Base-by-base conservation (phyloP, 208 protist genomes). In the Trypanosoma rangeli region DNA sequence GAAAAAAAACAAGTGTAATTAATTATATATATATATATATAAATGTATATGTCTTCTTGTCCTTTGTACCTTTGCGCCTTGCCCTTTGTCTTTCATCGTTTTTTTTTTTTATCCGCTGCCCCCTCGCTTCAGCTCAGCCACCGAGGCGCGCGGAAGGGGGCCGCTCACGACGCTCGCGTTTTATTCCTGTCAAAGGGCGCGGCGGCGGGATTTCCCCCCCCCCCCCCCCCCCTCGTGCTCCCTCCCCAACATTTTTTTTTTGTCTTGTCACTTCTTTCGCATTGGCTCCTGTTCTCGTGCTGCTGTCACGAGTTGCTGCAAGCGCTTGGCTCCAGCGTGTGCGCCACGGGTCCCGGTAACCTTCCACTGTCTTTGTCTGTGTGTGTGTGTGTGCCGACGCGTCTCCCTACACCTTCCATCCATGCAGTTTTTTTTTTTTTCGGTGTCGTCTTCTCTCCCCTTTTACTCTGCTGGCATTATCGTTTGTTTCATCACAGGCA, bases 221-320 rank as follows among this genome's bases (percentile, higher is more conserved):
- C 33, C 4, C 33, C 33, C 33, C 33, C 2, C 52, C 28, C 33
- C 15, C 62, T 52, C 48, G 44, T 37, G 53, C 44, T 44, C 42
- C n/a, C n/a, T n/a, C n/a, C n/a, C n/a, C n/a, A n/a, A n/a, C n/a
- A n/a, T 63, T 39, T 61, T 54, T 26, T 67, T 58, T 60, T 75
- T 61, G 4, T 68, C 42, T 57, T 60, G 31, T 64, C 67, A 39
- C 20, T 20, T 64, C 12, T 39, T 73, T 48, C 53, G 26, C 35
- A 5, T 61, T 67, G 26, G 18, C 66, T 70, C 50, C 60, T 58
- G 68, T 65, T 46, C 48, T 29, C 52, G 61, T 35, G 58, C 42
- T 46, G 58, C 10, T 63, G 15, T 46, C 18, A 10, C 12, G 18
- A 15, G 4, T 58, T 58, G 53, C 13, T 10, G 18, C 13, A 5